Evolutionary conservation across 768 basidiomycete species (phyloP).

Genomic region (Lentinus brumalis): DNA sequence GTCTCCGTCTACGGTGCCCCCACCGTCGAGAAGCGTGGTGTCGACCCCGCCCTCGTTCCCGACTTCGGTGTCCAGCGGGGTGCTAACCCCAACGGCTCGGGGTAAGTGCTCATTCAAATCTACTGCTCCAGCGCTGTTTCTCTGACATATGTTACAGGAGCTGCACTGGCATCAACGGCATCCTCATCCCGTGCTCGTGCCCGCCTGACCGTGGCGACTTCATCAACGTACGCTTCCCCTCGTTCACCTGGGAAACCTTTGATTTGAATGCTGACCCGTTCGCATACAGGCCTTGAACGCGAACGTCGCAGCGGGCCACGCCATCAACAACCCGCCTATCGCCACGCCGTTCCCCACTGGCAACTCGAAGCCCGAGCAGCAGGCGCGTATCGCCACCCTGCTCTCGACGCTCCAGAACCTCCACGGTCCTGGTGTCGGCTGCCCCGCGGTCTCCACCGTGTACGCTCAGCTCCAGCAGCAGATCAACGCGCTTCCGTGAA

Average conservation of each 20-base stretch:
- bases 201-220: constrained; percentile 32
- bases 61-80: constrained; percentile 20
- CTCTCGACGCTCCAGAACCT: constrained; percentile 76
- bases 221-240: constrained; percentile 8
- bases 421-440: constrained; percentile 65
- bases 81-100: constrained; percentile 20
- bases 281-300: constrained; percentile 25
- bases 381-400: constrained; percentile 59
- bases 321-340: constrained; percentile 64
- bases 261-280: too few species aligned
- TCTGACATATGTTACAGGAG: constrained; percentile 18
- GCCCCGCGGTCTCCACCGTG: constrained; percentile 60
- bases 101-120: background rate
- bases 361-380: constrained; percentile 50
- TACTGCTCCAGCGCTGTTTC: too few species aligned
- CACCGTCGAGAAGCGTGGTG: constrained; percentile 10
- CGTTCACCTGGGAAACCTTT: background rate
- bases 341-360: constrained; percentile 65
- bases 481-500: constrained; percentile 18
- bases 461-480: constrained; percentile 19
- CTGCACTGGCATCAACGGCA: constrained; percentile 35
- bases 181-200: constrained; percentile 40
- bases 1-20: constrained; percentile 13
- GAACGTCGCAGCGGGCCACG: constrained; percentile 63
- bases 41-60: constrained; percentile 24